Base-by-base conservation (phyloP, 306 rosid species). In the Prinsepia uniflora region DNA sequence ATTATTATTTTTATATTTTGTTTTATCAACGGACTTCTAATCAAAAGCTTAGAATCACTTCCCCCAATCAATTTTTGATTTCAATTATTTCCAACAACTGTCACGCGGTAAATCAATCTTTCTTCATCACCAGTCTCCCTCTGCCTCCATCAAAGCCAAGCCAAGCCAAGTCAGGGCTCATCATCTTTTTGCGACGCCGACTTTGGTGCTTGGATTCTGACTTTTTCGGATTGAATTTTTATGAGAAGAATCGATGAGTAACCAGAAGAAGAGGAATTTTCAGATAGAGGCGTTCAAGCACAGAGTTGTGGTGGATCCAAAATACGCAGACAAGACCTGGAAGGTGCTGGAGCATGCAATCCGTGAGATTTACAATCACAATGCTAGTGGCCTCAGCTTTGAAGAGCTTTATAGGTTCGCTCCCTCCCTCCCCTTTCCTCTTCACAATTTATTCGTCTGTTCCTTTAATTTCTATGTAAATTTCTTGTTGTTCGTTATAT, bases 221-320 rank as follows among this genome's bases (percentile, higher is more conserved):
- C 11, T 19, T 36, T 45, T 46, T 46, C 13, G 36, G 36, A 30
- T 30, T 30, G 2, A 30, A 30, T 30, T 30, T 30, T 30, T 30
- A 0, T 30, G 24, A 57, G 0, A 10, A 54, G 40, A 49, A 41
- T 59, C 81, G 67, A 92, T 90, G 98, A 92, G 96, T 81, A 89
- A 82, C 52, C 98, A 90, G 89, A 92, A 85, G 87, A 92, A 85
- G 86, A 84, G 90, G 81, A 88, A 88, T 86, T 92, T 92, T 57
- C 98, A 90, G 86, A 92, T 92, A 65, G 98, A 92, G 78, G 96
- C 98, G 62, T 92, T 92, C 63, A 92, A 90, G 84, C 96, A 92
- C 48, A 83, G 96, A 67, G 98, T 90, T 45, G 96, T 90, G 74
- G 89, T 92, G 80, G 98, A 92, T 92, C 98, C 96, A 34, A 90